These are phyloP conservation scores for Fusarium vanettenii DNA, from an alignment of 2,329 filamentous ascomycete species.

Conservation along the genomic window DNA sequence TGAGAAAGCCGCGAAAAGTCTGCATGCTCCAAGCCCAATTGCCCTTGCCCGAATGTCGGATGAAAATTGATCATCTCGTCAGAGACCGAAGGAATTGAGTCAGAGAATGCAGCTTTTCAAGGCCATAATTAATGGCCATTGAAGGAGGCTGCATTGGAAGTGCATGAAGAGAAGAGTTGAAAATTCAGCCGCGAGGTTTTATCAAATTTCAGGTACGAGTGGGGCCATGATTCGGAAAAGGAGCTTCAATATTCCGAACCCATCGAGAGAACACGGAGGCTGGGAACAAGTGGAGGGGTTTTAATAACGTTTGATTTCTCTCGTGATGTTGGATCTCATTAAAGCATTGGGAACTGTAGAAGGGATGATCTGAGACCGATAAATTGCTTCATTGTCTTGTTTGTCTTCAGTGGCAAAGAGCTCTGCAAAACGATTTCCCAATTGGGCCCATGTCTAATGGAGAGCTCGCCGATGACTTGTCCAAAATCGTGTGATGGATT, in stretches of 20 bases:
- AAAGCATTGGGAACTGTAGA: not conserved
- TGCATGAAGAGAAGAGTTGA: not conserved
- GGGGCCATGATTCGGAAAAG: constrained; percentile 13
- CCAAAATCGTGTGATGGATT: not conserved
- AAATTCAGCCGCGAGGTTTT: not conserved
- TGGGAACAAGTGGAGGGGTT: not conserved
- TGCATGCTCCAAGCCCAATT: not conserved
- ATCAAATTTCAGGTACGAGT: constrained; percentile 1
- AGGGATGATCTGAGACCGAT: not conserved
- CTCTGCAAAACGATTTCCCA: constrained; percentile 14
- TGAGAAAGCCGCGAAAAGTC: not conserved
- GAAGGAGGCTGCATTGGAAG: not conserved
- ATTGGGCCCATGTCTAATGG: constrained; percentile 1
- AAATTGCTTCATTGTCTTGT: not conserved
- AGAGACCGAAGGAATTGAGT: not conserved
- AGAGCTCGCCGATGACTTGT: not conserved
- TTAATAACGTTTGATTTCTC: not conserved
- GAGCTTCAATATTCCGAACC: constrained; percentile 2
- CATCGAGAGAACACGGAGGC: not conserved
- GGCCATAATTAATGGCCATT: not conserved
- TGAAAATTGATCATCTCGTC: constrained; percentile 1
- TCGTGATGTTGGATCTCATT: not conserved
- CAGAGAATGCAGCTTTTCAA: not conserved
- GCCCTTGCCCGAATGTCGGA: not conserved
- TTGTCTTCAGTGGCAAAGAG: constrained; percentile 16